Evolutionary conservation across 345 rosid genomes (phyloP).

Genomic region (Gynandropsis gynandra): DNA sequence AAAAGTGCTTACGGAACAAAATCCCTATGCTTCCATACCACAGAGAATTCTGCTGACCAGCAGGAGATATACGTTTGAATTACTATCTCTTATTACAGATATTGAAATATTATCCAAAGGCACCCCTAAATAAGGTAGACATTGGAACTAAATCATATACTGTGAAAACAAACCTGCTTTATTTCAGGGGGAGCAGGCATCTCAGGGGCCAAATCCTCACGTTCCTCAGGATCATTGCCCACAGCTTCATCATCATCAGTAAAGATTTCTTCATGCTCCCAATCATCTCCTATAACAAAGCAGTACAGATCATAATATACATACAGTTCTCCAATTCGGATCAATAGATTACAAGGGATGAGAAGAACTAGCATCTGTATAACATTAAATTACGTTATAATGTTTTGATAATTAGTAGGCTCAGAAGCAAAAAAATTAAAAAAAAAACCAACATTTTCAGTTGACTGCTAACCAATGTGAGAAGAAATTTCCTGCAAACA

Average conservation of each 20-base stretch:
- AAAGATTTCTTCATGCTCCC: constrained; percentile 99
- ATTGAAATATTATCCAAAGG: too few relatives aligned
- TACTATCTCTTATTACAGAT: too few relatives aligned
- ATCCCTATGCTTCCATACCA: background rate
- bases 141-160: constrained; percentile 5
- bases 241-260: constrained; percentile 99
- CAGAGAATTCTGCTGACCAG: background rate
- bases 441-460: too few relatives aligned
- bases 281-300: constrained; percentile 69
- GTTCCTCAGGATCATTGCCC: constrained; percentile 84
- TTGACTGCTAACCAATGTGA: background rate
- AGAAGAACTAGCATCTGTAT: background rate
- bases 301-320: constrained; percentile 6
- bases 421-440: too few relatives aligned
- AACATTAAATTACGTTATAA: too few relatives aligned
- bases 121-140: too few relatives aligned
- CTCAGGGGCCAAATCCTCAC: constrained; percentile 90
- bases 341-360: background rate
- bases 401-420: too few relatives aligned
- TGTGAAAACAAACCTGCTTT: constrained; percentile 49
- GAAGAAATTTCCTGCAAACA: background rate
- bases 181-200: constrained; percentile 97
- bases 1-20: background rate
- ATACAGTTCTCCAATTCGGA: background rate
- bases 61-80: too few relatives aligned